Percentiles rank a stretch among this genome's conserved stretches.
These are phyloP conservation scores for Cordyceps cicadae DNA, from an alignment of 2,329 filamentous ascomycete species.

Conservation along the genomic window DNA sequence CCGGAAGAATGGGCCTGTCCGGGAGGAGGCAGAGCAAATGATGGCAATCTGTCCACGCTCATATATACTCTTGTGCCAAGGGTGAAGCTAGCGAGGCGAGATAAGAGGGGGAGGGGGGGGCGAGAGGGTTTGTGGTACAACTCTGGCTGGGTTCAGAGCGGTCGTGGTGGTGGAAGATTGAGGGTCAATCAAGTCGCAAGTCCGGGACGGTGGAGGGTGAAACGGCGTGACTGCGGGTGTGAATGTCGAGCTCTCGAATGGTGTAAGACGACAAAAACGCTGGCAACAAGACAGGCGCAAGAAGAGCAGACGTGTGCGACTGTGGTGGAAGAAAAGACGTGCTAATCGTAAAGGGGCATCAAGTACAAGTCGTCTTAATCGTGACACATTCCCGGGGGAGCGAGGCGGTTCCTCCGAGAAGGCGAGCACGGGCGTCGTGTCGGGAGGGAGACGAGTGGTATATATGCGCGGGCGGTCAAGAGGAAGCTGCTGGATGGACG, in stretches of 20 bases:
- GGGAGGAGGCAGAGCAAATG: conserved; percentile 60
- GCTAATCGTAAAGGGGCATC: conserved; percentile 23
- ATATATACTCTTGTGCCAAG: conserved; percentile 36
- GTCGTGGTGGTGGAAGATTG: neutral
- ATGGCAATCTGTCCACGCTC: conserved; percentile 61
- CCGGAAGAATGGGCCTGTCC: conserved; percentile 63
- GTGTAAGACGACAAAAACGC: neutral
- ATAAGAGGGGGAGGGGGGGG: neutral
- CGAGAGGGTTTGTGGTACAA: neutral
- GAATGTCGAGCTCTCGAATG: neutral
- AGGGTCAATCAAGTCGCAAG: neutral
- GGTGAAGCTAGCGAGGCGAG: neutral
- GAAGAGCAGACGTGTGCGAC: conserved; percentile 4
- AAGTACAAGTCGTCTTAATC: conserved; percentile 19
- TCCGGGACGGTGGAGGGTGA: neutral
- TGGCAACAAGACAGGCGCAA: neutral
- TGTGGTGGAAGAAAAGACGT: conserved; percentile 12
- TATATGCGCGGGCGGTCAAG: neutral
- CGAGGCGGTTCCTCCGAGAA: neutral
- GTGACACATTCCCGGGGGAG: conserved; percentile 15
- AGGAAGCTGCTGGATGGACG: neutral
- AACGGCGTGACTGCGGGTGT: neutral
- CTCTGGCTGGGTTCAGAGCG: conserved; percentile 8
- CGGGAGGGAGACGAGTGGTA: neutral
- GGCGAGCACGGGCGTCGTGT: neutral